Percentiles rank a stretch among this genome's conserved stretches.
Conservation (phyloP, 192 early-diverging fungal species). For the Backusella circina region DNA sequence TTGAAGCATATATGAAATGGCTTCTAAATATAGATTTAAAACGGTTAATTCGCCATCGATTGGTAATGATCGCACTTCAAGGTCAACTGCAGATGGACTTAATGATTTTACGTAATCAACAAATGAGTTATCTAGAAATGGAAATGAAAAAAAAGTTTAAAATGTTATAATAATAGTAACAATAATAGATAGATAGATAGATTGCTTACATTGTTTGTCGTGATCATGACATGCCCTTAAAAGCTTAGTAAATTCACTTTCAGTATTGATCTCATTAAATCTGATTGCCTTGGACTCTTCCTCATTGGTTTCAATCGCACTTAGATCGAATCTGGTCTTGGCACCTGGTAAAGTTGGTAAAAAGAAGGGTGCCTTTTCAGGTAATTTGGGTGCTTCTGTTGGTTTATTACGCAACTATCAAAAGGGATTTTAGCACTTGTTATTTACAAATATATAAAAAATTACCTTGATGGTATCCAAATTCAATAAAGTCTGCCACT, state of each 20-base stretch:
- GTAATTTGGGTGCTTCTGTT: conserved; percentile 80
- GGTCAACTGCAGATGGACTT: conserved; percentile 79
- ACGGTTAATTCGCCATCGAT: conserved; percentile 60
- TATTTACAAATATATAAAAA: neutral
- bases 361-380: conserved; percentile 94
- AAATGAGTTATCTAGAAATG: conserved; percentile 49
- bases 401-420: conserved; percentile 87
- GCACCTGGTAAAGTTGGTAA: conserved; percentile 75
- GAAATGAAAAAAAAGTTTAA: neutral
- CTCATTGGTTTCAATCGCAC: conserved; percentile 26
- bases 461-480: conserved; percentile 83
- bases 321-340: conserved; percentile 27
- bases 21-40: conserved; percentile 65
- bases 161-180: neutral
- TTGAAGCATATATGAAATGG: conserved; percentile 55
- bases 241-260: conserved; percentile 59
- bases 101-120: conserved; percentile 72
- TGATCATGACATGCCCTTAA: conserved; percentile 46
- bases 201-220: conserved; percentile 33
- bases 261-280: conserved; percentile 47
- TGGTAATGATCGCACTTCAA: conserved; percentile 78
- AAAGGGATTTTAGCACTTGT: too few relatives aligned
- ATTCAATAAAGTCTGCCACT: conserved; percentile 90
- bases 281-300: conserved; percentile 36
- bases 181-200: too few relatives aligned